Conservation (phyloP, 140 eudicot genomes). For the Eryngium alpinum region DNA sequence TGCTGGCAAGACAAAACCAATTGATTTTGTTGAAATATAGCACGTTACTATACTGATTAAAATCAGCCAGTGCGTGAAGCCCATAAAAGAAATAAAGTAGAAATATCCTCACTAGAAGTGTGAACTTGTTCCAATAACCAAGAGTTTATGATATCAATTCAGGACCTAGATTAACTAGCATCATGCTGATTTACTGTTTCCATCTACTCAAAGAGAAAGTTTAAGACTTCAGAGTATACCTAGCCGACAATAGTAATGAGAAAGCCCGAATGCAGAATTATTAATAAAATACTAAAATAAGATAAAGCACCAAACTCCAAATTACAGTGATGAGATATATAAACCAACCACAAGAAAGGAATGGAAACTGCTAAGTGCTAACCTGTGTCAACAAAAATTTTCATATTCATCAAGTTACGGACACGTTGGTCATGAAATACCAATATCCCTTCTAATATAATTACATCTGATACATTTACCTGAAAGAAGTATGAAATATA, state of each 20-base stretch:
- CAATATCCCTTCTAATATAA: slow-evolving; percentile 84
- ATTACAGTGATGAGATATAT: too few relatives aligned
- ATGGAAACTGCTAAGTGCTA: slow-evolving; percentile 4
- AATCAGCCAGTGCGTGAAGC: too few relatives aligned
- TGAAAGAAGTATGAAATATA: slow-evolving; percentile 18
- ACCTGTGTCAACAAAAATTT: slow-evolving; percentile 98
- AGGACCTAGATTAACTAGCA: too few relatives aligned
- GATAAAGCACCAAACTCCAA: not conserved
- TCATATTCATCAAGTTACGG: slow-evolving; percentile 93
- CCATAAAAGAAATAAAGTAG: too few relatives aligned
- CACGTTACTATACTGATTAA: too few relatives aligned
- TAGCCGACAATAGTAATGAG: too few relatives aligned
- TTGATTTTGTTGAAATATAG: too few relatives aligned
- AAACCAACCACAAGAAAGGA: not conserved
- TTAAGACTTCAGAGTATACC: not conserved
- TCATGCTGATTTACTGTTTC: too few relatives aligned
- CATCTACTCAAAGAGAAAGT: not conserved
- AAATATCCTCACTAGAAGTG: too few relatives aligned
- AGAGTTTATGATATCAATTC: too few relatives aligned
- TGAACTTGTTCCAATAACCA: too few relatives aligned
- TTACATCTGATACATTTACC: slow-evolving; percentile 90
- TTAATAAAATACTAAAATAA: not conserved
- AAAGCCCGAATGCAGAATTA: not conserved
- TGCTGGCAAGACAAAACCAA: too few relatives aligned
- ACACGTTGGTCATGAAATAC: slow-evolving; percentile 95